A percentile compares a stretch with the other conserved stretches of the same genome.
Conservation (phyloP, 2,329 filamentous ascomycete species). For the Waltergamsia citrina region DNA sequence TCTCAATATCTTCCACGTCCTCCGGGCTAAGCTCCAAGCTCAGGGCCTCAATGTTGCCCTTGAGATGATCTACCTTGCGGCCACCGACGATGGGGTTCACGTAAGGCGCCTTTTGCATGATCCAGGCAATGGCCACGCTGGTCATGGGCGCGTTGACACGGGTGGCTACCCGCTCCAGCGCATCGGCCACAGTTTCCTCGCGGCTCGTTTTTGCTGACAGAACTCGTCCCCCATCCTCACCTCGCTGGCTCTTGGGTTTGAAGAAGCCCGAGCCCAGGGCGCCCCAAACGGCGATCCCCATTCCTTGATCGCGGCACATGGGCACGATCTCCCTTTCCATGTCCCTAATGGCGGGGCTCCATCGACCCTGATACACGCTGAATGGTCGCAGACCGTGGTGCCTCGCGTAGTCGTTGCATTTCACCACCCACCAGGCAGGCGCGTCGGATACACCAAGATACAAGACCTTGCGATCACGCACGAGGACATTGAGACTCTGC, state of each 20-base stretch:
- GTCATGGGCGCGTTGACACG: conserved; percentile 4
- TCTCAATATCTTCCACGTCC: conserved; percentile 48
- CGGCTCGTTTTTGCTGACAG: background rate
- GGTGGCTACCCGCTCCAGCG: conserved; percentile 6
- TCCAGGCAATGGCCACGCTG: conserved; percentile 44
- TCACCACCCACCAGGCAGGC: conserved; percentile 20
- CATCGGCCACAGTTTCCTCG: conserved; percentile 3
- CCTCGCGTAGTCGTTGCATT: conserved; percentile 14
- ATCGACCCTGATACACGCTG: conserved; percentile 18
- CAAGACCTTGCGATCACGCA: conserved; percentile 14
- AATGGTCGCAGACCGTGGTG: conserved; percentile 15
- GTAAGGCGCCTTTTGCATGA: conserved; percentile 48
- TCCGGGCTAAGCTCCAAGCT: conserved; percentile 38
- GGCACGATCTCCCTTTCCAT: conserved; percentile 21
- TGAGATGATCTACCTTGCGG: conserved; percentile 50
- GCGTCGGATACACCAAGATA: conserved; percentile 20
- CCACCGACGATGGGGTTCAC: conserved; percentile 54
- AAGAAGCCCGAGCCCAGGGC: conserved; percentile 31
- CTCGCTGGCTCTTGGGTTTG: conserved; percentile 8
- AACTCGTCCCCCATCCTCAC: background rate
- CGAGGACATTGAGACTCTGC: conserved; percentile 14
- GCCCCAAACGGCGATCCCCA: conserved; percentile 35
- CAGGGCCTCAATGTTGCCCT: conserved; percentile 49
- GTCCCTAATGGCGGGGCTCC: conserved; percentile 14
- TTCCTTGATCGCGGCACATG: conserved; percentile 19